Evolutionary conservation across 768 basidiomycete species (phyloP).

Genomic region (Termitomyces sp.): DNA sequence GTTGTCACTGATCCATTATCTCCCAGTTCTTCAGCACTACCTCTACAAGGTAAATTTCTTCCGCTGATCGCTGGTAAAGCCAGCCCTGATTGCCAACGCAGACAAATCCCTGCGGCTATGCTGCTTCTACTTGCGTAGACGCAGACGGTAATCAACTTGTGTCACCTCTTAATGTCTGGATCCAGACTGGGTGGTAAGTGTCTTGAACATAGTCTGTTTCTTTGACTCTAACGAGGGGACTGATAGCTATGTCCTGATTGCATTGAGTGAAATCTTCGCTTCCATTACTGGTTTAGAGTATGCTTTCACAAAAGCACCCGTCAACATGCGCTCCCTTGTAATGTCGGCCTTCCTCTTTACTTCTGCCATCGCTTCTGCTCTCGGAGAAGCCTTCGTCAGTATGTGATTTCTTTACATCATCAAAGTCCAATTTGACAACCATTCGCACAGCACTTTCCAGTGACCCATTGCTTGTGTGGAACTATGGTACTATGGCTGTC

Average conservation of each 20-base stretch:
- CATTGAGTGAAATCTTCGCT: slow-evolving; percentile 71
- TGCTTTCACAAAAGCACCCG: slow-evolving; percentile 85
- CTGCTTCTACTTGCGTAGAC: slow-evolving; percentile 50
- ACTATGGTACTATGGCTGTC: slow-evolving; percentile 57
- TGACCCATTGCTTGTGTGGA: slow-evolving; percentile 74
- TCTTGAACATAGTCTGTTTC: background rate
- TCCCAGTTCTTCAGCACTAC: slow-evolving; percentile 59
- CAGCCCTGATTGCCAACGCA: slow-evolving; percentile 19
- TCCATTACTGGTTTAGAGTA: slow-evolving; percentile 83
- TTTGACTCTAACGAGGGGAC: background rate
- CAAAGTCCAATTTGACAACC: background rate
- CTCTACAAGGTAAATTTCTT: slow-evolving; percentile 53
- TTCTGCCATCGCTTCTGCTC: slow-evolving; percentile 53
- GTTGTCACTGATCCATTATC: slow-evolving; percentile 8
- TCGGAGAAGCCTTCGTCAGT: slow-evolving; percentile 72
- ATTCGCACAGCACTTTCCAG: slow-evolving; percentile 47
- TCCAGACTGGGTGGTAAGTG: slow-evolving; percentile 60
- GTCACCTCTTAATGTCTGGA: slow-evolving; percentile 71
- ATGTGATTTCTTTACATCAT: slow-evolving; percentile 21
- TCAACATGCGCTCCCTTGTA: slow-evolving; percentile 82
- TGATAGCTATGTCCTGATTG: slow-evolving; percentile 56
- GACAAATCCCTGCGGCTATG: slow-evolving; percentile 47
- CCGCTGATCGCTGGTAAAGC: slow-evolving; percentile 24
- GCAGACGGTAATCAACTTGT: slow-evolving; percentile 32
- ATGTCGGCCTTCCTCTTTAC: slow-evolving; percentile 65